These are phyloP conservation scores for Mycosphaerella sp. DNA, from an alignment of 2,329 filamentous ascomycete species.

Conservation along the genomic window DNA sequence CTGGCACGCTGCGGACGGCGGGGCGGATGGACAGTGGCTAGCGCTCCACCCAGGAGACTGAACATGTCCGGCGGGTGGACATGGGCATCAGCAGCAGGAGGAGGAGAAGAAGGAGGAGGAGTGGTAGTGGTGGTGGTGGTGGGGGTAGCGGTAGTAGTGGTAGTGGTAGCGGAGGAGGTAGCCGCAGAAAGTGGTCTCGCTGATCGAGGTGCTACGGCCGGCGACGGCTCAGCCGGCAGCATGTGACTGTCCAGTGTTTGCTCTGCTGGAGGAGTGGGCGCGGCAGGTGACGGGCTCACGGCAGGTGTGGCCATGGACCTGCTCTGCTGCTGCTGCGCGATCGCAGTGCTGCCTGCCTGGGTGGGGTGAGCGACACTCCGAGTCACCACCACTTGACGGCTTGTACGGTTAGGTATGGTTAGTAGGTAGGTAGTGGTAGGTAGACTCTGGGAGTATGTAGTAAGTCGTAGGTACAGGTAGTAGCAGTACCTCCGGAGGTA, in stretches of 20 bases:
- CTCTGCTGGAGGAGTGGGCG: background rate
- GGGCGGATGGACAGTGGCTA: slow-evolving; percentile 21
- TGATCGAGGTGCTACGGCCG: slow-evolving; percentile 8
- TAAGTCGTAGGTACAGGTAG: too few species aligned
- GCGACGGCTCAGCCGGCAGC: slow-evolving; percentile 17
- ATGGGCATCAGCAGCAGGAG: too few species aligned
- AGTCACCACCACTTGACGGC: background rate
- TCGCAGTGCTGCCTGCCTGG: background rate
- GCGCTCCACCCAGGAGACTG: slow-evolving; percentile 26
- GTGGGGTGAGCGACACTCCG: background rate
- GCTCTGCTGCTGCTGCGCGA: background rate
- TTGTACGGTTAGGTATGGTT: too few species aligned
- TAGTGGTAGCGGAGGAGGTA: background rate
- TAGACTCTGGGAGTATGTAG: too few species aligned
- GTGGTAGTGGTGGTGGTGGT: too few species aligned
- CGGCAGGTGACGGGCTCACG: background rate
- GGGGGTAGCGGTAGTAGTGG: too few species aligned
- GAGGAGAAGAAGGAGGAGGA: too few species aligned
- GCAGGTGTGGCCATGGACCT: background rate
- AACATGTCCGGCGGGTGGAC: slow-evolving; percentile 20
- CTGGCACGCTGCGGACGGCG: slow-evolving; percentile 1
- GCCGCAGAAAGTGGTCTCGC: slow-evolving; percentile 22
- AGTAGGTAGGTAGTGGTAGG: too few species aligned
- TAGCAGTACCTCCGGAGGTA: too few species aligned
- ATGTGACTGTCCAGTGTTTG: background rate